Evolutionary conservation across 2,329 filamentous ascomycete genomes (phyloP).

Genomic region (Raffaelea arxii): DNA sequence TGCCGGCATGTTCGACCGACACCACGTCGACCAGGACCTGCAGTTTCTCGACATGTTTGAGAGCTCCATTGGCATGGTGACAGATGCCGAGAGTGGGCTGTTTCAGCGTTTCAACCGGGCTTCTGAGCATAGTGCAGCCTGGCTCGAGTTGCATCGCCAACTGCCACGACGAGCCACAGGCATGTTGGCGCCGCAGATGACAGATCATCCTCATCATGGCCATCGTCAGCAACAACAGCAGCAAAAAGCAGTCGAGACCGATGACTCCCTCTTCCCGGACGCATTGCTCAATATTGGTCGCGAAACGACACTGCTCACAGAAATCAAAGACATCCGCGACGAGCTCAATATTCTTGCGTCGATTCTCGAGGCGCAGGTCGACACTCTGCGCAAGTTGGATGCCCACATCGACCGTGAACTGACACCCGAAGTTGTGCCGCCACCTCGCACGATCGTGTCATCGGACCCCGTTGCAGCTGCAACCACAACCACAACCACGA

Average conservation of each 20-base stretch:
- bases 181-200: conserved; percentile 1
- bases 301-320: conserved; percentile 51
- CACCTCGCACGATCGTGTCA: too few relatives aligned
- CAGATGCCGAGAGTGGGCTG: conserved; percentile 45
- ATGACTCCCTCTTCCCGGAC: conserved; percentile 34
- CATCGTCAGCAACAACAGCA: conserved; percentile 4
- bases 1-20: conserved; percentile 50
- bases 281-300: conserved; percentile 47
- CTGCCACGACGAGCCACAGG: neutral
- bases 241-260: neutral
- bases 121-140: conserved; percentile 44
- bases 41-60: conserved; percentile 62
- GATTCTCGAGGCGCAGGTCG: conserved; percentile 14
- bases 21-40: conserved; percentile 48
- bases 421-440: neutral
- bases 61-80: conserved; percentile 45
- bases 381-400: conserved; percentile 28
- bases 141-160: conserved; percentile 34
- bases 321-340: conserved; percentile 59
- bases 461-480: too few relatives aligned
- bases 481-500: too few relatives aligned
- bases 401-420: conserved; percentile 25
- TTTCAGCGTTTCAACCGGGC: conserved; percentile 51
- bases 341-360: conserved; percentile 54
- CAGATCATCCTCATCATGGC: neutral